phyloP scores from a whole-genome alignment of 352 stramenopile genomes.

The Achlya hypogyna region DNA sequence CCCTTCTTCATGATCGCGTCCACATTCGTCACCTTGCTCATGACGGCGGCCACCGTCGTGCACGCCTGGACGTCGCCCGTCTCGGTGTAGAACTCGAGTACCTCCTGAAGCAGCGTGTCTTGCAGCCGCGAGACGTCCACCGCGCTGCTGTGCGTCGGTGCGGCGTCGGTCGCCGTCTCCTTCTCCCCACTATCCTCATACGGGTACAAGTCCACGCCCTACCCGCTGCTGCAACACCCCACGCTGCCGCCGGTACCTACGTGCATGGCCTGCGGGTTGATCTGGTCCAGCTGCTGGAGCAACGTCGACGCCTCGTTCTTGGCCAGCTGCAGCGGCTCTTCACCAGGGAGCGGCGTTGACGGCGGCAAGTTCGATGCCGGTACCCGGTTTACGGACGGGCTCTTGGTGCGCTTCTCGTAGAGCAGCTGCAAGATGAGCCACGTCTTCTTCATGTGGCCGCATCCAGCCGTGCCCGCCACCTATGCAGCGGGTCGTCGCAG shows the following conservation, averaged over 20 bases:
- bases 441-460: conserved; percentile 71
- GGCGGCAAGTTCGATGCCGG: not conserved
- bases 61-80: conserved; percentile 79
- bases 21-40: conserved; percentile 58
- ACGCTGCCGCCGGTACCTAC: not conserved
- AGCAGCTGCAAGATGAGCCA: conserved; percentile 80
- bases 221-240: not conserved
- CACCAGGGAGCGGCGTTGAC: conserved; percentile 15
- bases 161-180: not conserved
- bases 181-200: conserved; percentile 44
- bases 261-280: conserved; percentile 82
- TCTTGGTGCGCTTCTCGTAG: conserved; percentile 26
- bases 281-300: conserved; percentile 73
- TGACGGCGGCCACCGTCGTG: conserved; percentile 64
- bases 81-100: conserved; percentile 83
- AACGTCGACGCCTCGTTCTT: conserved; percentile 66
- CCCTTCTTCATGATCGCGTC: conserved; percentile 77
- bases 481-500: conserved; percentile 18
- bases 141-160: not conserved
- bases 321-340: conserved; percentile 19
- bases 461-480: conserved; percentile 61
- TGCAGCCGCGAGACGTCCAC: conserved; percentile 46
- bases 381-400: not conserved
- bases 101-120: conserved; percentile 67
- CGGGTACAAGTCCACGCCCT: conserved; percentile 73